Evolutionary conservation across 352 stramenopile species (phyloP), one percentile per base, ranked within the genome.

Genomic region (Phytophthora cactorum): DNA sequence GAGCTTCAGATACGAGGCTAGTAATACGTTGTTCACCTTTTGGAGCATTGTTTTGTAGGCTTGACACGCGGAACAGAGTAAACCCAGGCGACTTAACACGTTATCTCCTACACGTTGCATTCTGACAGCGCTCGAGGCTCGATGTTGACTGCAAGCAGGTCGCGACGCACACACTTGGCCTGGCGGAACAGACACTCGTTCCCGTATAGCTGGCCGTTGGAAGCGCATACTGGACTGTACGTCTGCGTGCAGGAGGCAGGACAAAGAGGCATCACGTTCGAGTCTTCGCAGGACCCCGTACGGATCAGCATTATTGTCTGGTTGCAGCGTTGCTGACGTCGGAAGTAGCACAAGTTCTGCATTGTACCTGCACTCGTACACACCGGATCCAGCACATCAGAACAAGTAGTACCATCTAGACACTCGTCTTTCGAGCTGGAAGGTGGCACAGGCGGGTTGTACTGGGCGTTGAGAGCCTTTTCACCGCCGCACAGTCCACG

Each of bases 141-240:
- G 22, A 72, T 62, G 44, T 72, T 72, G 11, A 72, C 65, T 28
- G 65, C 65, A 29, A 68, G 44, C 4, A 63, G 49, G 27, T 55
- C 39, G 14, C 39, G 58, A 25, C 77, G 77, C 5, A 68, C 64
- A 11, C 79, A 90, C 29, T 79, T 77, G 1, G 82, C 82, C 25
- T 82, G 65, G 3, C 75, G 76, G 45, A 88, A 90, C 1, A 81
- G 45, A 39, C 79, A 90, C 14, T 84, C 74, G 64, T 88, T 90
- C 4, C 66, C 74, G 54, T 88, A 89, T 10, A 89, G 34, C 17
- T 76, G 34, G 45, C 79, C 79, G 46, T 78, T 88, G 17, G 79
- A 84, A 6, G 55, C 79, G 17, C 82, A 90, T 29, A 90, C 76
- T 0, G 77, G 78, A 2, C 49, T 63, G 59, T 75, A 87, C 44